Evolutionary conservation across 2,329 filamentous ascomycete genomes (phyloP).

Genomic region (Botrytis fragariae): DNA sequence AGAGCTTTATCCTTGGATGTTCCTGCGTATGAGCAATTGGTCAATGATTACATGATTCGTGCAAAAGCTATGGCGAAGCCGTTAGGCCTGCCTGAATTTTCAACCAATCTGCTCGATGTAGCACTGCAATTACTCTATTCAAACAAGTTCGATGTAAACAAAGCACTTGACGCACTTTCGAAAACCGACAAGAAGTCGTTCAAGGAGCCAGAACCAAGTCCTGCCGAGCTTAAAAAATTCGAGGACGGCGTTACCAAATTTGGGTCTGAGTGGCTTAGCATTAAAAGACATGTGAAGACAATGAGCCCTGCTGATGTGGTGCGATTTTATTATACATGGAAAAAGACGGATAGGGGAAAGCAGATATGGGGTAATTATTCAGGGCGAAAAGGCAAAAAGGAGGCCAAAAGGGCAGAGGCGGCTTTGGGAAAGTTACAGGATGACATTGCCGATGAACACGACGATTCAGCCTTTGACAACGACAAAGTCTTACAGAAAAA

Average conservation of each 20-base stretch:
- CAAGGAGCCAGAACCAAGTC: slow-evolving; percentile 77
- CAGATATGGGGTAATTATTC: slow-evolving; percentile 89
- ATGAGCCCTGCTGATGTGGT: slow-evolving; percentile 78
- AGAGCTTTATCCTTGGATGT: slow-evolving; percentile 34
- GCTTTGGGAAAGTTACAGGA: slow-evolving; percentile 76
- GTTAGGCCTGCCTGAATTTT: slow-evolving; percentile 69
- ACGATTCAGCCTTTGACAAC: slow-evolving; percentile 94
- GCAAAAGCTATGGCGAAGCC: slow-evolving; percentile 55
- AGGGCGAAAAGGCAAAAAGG: slow-evolving; percentile 86
- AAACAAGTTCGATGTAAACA: slow-evolving; percentile 67
- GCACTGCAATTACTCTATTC: slow-evolving; percentile 72
- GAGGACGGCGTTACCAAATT: slow-evolving; percentile 88
- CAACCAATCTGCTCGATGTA: slow-evolving; percentile 85
- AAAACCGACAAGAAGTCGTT: slow-evolving; percentile 68
- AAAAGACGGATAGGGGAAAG: slow-evolving; percentile 82
- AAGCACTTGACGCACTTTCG: slow-evolving; percentile 67
- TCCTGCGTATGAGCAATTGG: slow-evolving; percentile 46
- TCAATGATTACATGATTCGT: slow-evolving; percentile 70
- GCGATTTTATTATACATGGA: slow-evolving; percentile 97
- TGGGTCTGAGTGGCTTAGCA: slow-evolving; percentile 81
- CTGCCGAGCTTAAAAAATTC: slow-evolving; percentile 82
- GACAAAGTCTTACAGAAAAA: slow-evolving; percentile 76
- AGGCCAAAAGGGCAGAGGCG: slow-evolving; percentile 70
- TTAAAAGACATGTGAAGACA: slow-evolving; percentile 83
- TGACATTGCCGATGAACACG: slow-evolving; percentile 86